phyloP scores from a whole-genome alignment of 768 basidiomycete species.

The Lepiota venenata region DNA sequence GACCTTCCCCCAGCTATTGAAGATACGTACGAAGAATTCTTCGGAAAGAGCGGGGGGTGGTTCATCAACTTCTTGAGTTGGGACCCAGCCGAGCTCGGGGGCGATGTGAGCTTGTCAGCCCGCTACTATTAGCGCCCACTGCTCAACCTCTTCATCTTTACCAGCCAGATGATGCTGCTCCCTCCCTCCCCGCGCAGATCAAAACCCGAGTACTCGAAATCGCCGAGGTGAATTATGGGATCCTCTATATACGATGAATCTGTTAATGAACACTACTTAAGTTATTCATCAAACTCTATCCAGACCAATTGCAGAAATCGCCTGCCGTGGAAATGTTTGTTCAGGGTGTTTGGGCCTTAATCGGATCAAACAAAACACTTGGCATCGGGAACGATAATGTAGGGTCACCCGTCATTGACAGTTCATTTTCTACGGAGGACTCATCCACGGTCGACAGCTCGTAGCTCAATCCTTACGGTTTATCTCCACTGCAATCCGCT shows the following conservation, averaged over 20 bases:
- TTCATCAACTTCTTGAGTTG: conserved; percentile 81
- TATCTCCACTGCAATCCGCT: conserved; percentile 89
- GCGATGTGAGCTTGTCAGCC: conserved; percentile 52
- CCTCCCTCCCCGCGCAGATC: conserved; percentile 86
- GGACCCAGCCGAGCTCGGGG: conserved; percentile 65
- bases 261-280: conserved; percentile 22
- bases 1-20: conserved; percentile 95
- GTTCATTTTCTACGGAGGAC: not conserved
- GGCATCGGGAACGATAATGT: conserved; percentile 74
- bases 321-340: conserved; percentile 72
- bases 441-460: conserved; percentile 41
- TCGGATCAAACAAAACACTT: conserved; percentile 70
- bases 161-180: conserved; percentile 76
- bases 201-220: conserved; percentile 91
- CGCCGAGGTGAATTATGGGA: conserved; percentile 58
- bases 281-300: conserved; percentile 82
- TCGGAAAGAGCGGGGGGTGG: conserved; percentile 63
- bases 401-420: conserved; percentile 19
- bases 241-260: not conserved
- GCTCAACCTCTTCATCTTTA: conserved; percentile 12
- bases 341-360: conserved; percentile 84
- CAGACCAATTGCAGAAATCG: conserved; percentile 67
- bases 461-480: conserved; percentile 91
- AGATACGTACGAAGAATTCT: conserved; percentile 82
- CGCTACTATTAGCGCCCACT: not conserved